Evolutionary conservation across 2,329 filamentous ascomycete species (phyloP).

Genomic region (Magnaporthales sp.): DNA sequence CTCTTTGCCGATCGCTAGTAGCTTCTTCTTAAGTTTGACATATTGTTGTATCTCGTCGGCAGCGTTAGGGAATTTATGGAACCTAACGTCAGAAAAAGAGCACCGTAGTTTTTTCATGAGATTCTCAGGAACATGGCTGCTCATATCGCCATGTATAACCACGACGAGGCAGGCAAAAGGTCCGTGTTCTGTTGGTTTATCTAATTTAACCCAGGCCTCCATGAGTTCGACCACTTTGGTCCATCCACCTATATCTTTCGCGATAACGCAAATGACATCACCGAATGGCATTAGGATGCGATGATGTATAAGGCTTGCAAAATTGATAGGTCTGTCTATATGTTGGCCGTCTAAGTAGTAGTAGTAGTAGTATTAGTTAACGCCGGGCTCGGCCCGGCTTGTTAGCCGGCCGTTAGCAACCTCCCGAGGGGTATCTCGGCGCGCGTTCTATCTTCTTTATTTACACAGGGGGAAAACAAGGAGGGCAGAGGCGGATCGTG

Average conservation of each 20-base stretch:
- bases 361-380: too few relatives aligned
- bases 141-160: neutral
- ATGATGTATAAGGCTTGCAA: neutral
- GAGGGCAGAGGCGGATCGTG: too few relatives aligned
- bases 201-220: neutral
- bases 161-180: neutral
- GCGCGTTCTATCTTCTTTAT: too few relatives aligned
- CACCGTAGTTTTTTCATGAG: neutral
- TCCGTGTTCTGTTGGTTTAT: neutral
- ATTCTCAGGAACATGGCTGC: neutral
- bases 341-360: neutral
- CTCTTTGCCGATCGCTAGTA: neutral
- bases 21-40: neutral
- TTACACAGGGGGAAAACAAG: too few relatives aligned
- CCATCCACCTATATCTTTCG: slow-evolving; percentile 1
- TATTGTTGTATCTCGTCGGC: neutral
- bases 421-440: too few relatives aligned
- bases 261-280: neutral
- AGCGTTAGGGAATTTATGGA: neutral
- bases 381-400: too few relatives aligned
- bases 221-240: slow-evolving; percentile 1
- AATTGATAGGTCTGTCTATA: slow-evolving; percentile 1
- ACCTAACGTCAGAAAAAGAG: neutral
- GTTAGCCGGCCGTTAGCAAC: too few relatives aligned
- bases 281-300: neutral